These are phyloP conservation scores for Austropuccinia psidii DNA, from an alignment of 1,284 basidiomycete species.

Conservation along the genomic window DNA sequence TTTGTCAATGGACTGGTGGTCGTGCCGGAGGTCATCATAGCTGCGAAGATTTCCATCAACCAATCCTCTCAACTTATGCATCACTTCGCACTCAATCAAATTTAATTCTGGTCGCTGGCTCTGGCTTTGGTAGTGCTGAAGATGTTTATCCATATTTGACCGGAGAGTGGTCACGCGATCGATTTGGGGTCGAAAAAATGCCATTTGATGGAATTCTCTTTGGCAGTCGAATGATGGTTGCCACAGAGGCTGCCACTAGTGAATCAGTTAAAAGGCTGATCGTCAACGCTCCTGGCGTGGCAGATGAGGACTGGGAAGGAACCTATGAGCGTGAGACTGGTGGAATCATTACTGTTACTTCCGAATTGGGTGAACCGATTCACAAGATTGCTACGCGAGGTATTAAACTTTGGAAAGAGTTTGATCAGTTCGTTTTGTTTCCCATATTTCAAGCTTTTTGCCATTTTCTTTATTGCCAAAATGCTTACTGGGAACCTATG, in stretches of 20 bases:
- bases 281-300: conserved; percentile 84
- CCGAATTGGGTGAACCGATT: conserved; percentile 96
- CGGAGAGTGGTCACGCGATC: conserved; percentile 82
- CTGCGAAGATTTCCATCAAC: conserved; percentile 97
- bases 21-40: conserved; percentile 99
- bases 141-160: conserved; percentile 96
- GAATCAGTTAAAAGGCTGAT: conserved; percentile 93
- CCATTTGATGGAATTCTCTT: conserved; percentile 97
- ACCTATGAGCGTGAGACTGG: conserved; percentile 92
- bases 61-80: conserved; percentile 80
- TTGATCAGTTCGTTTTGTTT: conserved; percentile 59
- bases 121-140: conserved; percentile 89
- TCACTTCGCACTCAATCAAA: conserved; percentile 81
- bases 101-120: conserved; percentile 86
- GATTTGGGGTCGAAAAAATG: conserved; percentile 87
- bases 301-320: conserved; percentile 84
- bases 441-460: conserved; percentile 3
- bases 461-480: neutral
- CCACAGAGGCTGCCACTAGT: conserved; percentile 93
- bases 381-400: conserved; percentile 97
- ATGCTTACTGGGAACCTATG: neutral
- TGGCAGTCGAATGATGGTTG: conserved; percentile 93
- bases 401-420: conserved; percentile 96
- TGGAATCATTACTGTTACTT: conserved; percentile 91
- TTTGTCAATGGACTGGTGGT: conserved; percentile 97